These are phyloP conservation scores for Theobroma cacao DNA, from an alignment of 345 rosid species.

Conservation along the genomic window DNA sequence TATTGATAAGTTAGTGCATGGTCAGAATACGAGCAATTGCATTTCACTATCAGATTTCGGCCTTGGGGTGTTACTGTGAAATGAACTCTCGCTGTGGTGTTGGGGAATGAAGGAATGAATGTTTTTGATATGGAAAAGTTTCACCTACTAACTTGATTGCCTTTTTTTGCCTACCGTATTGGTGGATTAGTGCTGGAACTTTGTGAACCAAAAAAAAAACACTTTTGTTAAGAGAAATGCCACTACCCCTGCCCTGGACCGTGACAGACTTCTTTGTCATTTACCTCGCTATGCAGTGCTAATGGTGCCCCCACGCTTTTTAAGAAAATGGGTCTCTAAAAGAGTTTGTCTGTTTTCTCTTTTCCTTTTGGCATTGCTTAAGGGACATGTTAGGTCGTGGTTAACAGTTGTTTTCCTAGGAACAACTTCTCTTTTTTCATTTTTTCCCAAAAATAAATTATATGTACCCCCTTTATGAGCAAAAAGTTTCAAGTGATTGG, in stretches of 20 bases:
- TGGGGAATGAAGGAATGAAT: not conserved
- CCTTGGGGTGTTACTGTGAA: not conserved
- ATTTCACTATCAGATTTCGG: constrained; percentile 21
- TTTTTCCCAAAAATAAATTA: not conserved
- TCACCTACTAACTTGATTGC: not conserved
- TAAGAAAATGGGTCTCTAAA: not conserved
- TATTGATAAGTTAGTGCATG: constrained; percentile 27
- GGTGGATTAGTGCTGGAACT: not conserved
- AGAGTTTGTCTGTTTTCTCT: not conserved
- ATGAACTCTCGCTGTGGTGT: not conserved
- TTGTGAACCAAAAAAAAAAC: not conserved
- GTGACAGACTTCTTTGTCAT: not conserved
- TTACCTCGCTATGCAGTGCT: not conserved
- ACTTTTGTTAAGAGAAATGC: not conserved
- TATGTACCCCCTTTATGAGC: not conserved
- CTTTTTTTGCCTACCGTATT: not conserved
- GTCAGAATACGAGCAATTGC: constrained; percentile 29
- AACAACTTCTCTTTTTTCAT: not conserved
- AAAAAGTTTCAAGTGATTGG: not conserved
- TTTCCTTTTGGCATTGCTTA: not conserved
- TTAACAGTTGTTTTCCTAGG: constrained; percentile 12
- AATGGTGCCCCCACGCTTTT: constrained; percentile 13
- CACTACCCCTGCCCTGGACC: not conserved
- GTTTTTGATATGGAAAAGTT: not conserved
- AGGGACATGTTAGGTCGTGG: constrained; percentile 14